Conservation (phyloP, 257 asterid genomes). For the Solanum pimpinellifolium region DNA sequence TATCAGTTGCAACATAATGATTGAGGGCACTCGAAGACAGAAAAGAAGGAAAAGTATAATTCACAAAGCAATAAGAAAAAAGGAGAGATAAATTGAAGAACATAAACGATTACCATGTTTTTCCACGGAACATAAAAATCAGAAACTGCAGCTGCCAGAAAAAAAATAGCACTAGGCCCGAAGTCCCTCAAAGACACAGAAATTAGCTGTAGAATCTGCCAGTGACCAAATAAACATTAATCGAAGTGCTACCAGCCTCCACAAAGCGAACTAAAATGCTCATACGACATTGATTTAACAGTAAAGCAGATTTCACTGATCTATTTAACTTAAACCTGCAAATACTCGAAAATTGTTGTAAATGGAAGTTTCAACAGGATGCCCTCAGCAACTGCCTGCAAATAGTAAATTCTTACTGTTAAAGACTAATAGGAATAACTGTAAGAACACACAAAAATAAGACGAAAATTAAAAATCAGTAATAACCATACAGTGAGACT, state of each 20-base stretch:
- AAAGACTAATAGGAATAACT: not conserved
- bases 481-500: constrained; percentile 35
- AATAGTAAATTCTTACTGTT: not conserved
- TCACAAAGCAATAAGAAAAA: not conserved
- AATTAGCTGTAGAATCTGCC: constrained; percentile 61
- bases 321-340: constrained; percentile 42
- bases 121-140: constrained; percentile 97
- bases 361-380: constrained; percentile 70
- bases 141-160: constrained; percentile 96
- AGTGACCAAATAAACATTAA: not conserved
- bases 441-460: not conserved
- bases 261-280: not conserved
- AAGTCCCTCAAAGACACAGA: constrained; percentile 43
- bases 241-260: not conserved
- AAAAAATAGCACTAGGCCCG: constrained; percentile 61
- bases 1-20: not conserved
- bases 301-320: not conserved
- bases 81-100: not conserved
- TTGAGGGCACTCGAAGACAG: not conserved
- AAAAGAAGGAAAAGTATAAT: not conserved
- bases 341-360: constrained; percentile 87
- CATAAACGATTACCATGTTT: constrained; percentile 48
- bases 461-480: not conserved
- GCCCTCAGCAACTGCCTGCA: constrained; percentile 66
- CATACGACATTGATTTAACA: not conserved